Conservation (phyloP, 257 asterid genomes). For the Rubia yunnanensis region DNA sequence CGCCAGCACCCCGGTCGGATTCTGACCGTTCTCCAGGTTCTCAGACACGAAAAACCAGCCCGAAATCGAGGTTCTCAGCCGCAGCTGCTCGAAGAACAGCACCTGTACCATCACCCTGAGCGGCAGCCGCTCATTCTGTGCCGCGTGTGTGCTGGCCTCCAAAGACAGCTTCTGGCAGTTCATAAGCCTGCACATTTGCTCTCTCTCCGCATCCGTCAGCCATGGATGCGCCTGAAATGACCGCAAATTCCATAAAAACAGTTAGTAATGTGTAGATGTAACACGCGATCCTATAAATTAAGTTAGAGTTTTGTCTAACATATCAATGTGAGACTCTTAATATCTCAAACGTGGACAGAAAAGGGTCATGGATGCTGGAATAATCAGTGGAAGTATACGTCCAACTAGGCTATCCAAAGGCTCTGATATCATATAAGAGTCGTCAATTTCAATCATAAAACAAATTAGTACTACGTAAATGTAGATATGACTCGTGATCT, state of each 20-base stretch:
- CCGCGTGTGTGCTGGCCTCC: conserved; percentile 92
- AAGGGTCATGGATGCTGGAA: too few relatives aligned
- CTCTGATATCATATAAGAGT: too few relatives aligned
- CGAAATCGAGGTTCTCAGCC: conserved; percentile 73
- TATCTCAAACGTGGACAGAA: too few relatives aligned
- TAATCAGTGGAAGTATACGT: too few relatives aligned
- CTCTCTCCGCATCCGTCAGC: conserved; percentile 63
- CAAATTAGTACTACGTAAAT: too few relatives aligned
- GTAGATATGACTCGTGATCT: too few relatives aligned
- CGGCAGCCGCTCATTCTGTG: conserved; percentile 87
- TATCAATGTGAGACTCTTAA: too few relatives aligned
- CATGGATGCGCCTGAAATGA: conserved; percentile 75
- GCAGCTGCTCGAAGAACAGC: conserved; percentile 78
- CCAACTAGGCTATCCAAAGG: too few relatives aligned
- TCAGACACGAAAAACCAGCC: conserved; percentile 82
- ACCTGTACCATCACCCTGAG: conserved; percentile 83
- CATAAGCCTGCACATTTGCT: conserved; percentile 73
- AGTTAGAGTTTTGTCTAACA: too few relatives aligned
- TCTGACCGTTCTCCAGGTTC: conserved; percentile 53
- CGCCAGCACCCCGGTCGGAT: conserved; percentile 31
- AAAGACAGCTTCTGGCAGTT: conserved; percentile 83
- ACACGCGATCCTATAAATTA: too few relatives aligned
- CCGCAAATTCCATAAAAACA: not conserved
- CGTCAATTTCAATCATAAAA: too few relatives aligned
- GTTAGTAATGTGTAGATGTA: too few relatives aligned